Base-by-base conservation (phyloP, 2,329 filamentous ascomycete species). In the Fusarium sp. region DNA sequence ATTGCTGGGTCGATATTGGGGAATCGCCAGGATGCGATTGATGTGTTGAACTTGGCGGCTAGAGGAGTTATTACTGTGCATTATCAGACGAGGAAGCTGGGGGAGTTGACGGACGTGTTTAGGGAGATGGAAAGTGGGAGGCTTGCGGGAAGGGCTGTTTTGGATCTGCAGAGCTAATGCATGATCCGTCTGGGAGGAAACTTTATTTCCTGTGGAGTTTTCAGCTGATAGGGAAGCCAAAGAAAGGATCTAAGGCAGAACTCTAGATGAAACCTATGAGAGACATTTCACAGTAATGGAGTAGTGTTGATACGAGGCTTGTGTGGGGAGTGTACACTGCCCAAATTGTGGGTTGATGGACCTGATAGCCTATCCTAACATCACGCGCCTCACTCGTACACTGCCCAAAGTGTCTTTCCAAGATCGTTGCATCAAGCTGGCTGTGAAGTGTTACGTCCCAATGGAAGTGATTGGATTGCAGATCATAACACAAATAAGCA, bases 321-420 rank as follows among this genome's bases (percentile, higher is more conserved):
- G 22, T n/a, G 8, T 13, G 6, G 14, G 6, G 14, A 6, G 44
- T 11, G 5, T 12, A 9, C 14, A 13, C 22, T 32, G 11, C 15
- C 28, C 0, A 8, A 22, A 0, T n/a, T 20, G n/a, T n/a, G n/a
- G n/a, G 24, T 1, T 45, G 5, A 20, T 20, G 9, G 5, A 20
- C 12, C 24, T 20, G 24, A 9, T 7, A 45, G 7, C 11, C 6
- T 13, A 9, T 18, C 7, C 24, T 7, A 20, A 20, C 12, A 45
- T 26, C 12, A 0, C 5, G 18, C 44, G 5, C 18, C 18, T 20
- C 5, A 20, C 12, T 10, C 24, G 3, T 17, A 22, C 9, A 12
- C 45, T 30, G 4, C 20, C 26, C 13, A 22, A 28, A 28, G 6
- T 28, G 6, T 3, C 13, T 47, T 7, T 18, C 7, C 32, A 4